These are phyloP conservation scores for Mycosphaerelloides madeirae DNA, from an alignment of 2,329 filamentous ascomycete genomes.

Conservation along the genomic window DNA sequence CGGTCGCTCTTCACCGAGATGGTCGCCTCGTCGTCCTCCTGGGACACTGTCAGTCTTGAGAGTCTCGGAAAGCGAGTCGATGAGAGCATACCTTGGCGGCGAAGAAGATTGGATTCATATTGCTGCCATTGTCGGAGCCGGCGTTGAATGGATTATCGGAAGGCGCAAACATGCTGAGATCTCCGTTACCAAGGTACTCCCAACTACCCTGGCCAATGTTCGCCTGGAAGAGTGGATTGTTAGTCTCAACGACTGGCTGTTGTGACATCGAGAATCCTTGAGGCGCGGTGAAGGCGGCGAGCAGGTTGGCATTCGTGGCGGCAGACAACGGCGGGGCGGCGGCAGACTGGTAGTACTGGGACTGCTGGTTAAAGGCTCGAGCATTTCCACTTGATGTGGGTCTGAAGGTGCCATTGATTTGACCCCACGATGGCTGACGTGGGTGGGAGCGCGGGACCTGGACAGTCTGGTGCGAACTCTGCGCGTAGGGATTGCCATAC, in stretches of 20 bases:
- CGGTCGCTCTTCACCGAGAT: constrained; percentile 27
- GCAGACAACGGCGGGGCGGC: background rate
- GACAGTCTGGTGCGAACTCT: constrained; percentile 1
- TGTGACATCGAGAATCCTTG: constrained; percentile 3
- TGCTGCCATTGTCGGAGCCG: constrained; percentile 6
- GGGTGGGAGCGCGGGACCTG: constrained; percentile 7
- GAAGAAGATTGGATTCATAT: constrained; percentile 28
- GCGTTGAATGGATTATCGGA: constrained; percentile 4
- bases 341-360: constrained; percentile 3
- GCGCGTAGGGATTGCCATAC: background rate
- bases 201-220: constrained; percentile 5
- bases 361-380: background rate
- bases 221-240: constrained; percentile 9
- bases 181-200: constrained; percentile 9
- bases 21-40: constrained; percentile 30
- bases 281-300: constrained; percentile 1
- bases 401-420: constrained; percentile 12
- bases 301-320: background rate
- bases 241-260: background rate
- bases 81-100: constrained; percentile 8
- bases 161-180: background rate
- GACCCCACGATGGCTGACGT: constrained; percentile 14
- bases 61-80: too few relatives aligned
- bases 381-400: constrained; percentile 10
- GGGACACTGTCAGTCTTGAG: constrained; percentile 1